Evolutionary conservation across 2,329 filamentous ascomycete species (phyloP), one percentile per base, ranked within the genome.

Genomic region (Cladophialophora bantiana): DNA sequence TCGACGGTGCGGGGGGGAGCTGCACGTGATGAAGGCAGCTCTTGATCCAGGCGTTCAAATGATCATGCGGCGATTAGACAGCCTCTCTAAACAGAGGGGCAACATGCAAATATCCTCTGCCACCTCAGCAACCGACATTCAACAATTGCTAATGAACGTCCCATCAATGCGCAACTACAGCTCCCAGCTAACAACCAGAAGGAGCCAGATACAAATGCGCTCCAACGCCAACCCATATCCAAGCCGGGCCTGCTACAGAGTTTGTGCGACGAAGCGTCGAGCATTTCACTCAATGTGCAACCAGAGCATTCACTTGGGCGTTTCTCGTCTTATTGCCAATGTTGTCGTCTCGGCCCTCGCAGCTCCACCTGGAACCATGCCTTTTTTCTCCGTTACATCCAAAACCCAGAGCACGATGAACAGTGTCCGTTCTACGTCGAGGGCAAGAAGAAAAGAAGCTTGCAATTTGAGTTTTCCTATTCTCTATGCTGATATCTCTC

Each of bases 201-300:
- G 32, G 26, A 52, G 38, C 32, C 32, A 5, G 26, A 54, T 34
- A 52, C 26, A 2, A 7, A n/a, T 34, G 26, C 18, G 4, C n/a
- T 61, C 26, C 59, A 61, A 50, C 40, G 52, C n/a, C 59, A 42
- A 7, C 59, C 54, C 48, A 54, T 61, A 26, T 52, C 59, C 15
- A 61, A 61, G 35, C 59, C 48, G n/a, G 54, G 59, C 45, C 31
- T 61, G 13, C 31, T 53, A 31, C 40, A 54, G 10, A 15, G n/a
- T 12, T 34, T 61, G 32, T 61, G 48, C 59, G 15, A 52, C 18
- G 59, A 61, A 32, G 42, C n/a, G 7, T 18, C 42, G 12, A 40
- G n/a, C 20, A 18, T 6, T 2, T 26, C 18, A 2, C 10, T 54
- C 13, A 40, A 12, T 34, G 15, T 4, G 15, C 31, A 26, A 31